These are phyloP conservation scores for Exophiala spinifera DNA, from an alignment of 2,329 filamentous ascomycete genomes.

Conservation along the genomic window DNA sequence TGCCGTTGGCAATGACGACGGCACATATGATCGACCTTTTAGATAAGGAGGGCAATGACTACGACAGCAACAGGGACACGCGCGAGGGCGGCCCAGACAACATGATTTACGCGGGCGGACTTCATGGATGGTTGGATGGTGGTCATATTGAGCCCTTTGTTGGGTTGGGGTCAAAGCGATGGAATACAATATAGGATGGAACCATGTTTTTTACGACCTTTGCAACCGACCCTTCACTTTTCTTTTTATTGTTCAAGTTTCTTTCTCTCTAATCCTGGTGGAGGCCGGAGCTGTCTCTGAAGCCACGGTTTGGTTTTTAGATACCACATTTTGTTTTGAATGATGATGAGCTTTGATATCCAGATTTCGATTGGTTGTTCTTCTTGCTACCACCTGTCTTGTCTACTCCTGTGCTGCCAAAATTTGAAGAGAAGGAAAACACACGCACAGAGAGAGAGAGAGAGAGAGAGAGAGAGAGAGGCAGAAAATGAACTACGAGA, in stretches of 20 bases:
- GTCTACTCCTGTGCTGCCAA: too few species aligned
- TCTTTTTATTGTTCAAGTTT: neutral
- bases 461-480: too few species aligned
- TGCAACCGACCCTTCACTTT: neutral
- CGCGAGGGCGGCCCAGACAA: constrained; percentile 2
- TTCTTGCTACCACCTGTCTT: neutral
- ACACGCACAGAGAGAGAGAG: too few species aligned
- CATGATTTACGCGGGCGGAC: constrained; percentile 25
- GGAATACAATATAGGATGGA: neutral
- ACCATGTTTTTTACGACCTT: neutral
- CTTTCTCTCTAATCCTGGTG: neutral
- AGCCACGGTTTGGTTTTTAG: constrained; percentile 5
- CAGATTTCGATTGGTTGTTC: neutral
- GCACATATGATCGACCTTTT: constrained; percentile 22
- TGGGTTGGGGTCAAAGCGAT: too few species aligned
- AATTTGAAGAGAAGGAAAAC: too few species aligned
- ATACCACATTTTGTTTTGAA: constrained; percentile 11
- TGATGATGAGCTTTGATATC: constrained; percentile 6
- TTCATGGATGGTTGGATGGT: constrained; percentile 15
- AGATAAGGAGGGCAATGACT: constrained; percentile 16
- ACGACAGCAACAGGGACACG: constrained; percentile 3
- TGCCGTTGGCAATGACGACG: constrained; percentile 35
- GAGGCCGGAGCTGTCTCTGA: constrained; percentile 2
- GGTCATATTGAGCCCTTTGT: neutral
- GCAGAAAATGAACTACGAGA: too few species aligned